A percentile compares a stretch with the other conserved stretches of the same genome.
Conservation (phyloP, 345 rosid species). For the Lenwebbia sp. region DNA sequence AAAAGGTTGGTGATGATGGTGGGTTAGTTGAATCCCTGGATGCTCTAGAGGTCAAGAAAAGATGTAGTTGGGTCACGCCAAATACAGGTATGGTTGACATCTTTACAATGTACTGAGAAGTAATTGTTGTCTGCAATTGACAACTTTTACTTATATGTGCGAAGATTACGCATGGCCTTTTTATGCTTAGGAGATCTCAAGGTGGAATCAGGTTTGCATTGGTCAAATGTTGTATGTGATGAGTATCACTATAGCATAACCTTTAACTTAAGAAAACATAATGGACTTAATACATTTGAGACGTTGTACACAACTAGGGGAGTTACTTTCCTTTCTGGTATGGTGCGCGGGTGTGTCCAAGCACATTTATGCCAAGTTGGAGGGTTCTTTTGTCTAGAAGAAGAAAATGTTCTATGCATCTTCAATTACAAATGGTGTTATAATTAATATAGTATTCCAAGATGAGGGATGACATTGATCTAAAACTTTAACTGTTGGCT, state of each 20-base stretch:
- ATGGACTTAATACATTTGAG: background rate
- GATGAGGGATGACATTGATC: background rate
- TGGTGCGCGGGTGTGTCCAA: background rate
- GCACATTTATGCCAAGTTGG: background rate
- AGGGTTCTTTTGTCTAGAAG: background rate
- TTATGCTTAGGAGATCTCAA: background rate
- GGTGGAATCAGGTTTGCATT: background rate
- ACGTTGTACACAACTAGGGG: background rate
- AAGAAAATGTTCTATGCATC: background rate
- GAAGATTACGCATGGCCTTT: background rate
- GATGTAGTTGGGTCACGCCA: slow-evolving; percentile 75
- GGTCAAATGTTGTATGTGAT: background rate
- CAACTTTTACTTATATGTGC: background rate
- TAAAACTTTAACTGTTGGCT: background rate
- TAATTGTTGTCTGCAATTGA: background rate
- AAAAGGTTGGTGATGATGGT: slow-evolving; percentile 8
- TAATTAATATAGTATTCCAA: background rate
- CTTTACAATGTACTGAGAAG: background rate
- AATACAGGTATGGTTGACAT: slow-evolving; percentile 43
- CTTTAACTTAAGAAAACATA: background rate
- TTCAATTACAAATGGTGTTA: background rate
- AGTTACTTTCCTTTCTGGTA: background rate
- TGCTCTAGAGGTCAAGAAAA: slow-evolving; percentile 40
- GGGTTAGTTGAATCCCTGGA: slow-evolving; percentile 10
- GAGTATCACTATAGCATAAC: background rate